phyloP scores from a whole-genome alignment of 257 asterid genomes.

The Solanum neorickii region DNA sequence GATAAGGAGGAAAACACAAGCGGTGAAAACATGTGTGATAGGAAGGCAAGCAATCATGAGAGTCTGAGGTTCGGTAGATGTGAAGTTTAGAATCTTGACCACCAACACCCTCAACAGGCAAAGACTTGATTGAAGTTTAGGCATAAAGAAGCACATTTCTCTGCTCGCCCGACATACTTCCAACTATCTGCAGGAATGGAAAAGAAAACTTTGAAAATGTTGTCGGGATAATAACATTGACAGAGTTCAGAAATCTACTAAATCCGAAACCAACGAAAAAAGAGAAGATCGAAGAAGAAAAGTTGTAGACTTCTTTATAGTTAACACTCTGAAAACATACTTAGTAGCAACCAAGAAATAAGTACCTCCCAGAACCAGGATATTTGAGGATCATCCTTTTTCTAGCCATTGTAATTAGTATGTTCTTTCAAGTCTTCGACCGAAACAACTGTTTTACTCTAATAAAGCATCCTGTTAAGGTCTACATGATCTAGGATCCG shows the following conservation, averaged over 20 bases:
- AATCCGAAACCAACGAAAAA: background rate
- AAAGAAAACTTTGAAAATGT: background rate
- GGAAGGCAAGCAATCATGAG: constrained; percentile 53
- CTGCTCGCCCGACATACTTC: constrained; percentile 54
- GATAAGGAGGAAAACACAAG: constrained; percentile 63
- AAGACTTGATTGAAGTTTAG: constrained; percentile 76
- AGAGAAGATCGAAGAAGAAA: background rate
- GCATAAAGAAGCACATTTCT: constrained; percentile 67
- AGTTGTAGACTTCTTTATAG: background rate
- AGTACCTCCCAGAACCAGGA: constrained; percentile 67
- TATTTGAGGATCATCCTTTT: constrained; percentile 57
- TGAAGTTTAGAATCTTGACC: constrained; percentile 63
- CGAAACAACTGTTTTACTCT: constrained; percentile 55
- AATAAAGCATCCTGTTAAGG: constrained; percentile 64
- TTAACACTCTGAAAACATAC: background rate
- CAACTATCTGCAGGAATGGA: constrained; percentile 37
- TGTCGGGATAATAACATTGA: background rate
- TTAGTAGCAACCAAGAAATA: background rate
- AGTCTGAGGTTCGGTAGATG: constrained; percentile 40
- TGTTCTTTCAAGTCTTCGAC: constrained; percentile 88
- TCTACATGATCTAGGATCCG: constrained; percentile 54
- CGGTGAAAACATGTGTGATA: constrained; percentile 83
- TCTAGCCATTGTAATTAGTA: constrained; percentile 63
- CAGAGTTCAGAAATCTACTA: background rate
- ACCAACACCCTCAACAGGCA: constrained; percentile 70